A percentile compares a stretch with the other conserved stretches of the same genome.
phyloP scores from a whole-genome alignment of 148 eudicot genomes.

The Diospyros lotus region DNA sequence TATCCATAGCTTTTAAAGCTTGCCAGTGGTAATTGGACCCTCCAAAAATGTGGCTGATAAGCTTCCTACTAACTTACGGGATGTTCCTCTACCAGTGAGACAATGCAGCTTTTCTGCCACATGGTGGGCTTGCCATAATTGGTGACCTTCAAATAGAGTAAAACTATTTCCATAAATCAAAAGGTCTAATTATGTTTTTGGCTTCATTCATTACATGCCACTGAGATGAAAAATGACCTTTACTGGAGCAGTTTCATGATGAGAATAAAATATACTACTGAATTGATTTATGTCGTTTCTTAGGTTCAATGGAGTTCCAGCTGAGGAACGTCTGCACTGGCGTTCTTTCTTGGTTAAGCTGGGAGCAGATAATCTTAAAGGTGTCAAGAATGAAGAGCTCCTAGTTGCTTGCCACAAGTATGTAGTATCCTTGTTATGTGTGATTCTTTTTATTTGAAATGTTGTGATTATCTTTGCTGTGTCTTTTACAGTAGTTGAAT shows the following conservation, averaged over 20 bases:
- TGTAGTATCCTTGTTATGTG: conserved; percentile 15
- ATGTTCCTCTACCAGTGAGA: too few relatives aligned
- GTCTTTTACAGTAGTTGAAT: too few relatives aligned
- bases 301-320: conserved; percentile 96
- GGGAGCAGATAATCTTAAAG: conserved; percentile 92
- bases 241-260: neutral
- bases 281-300: conserved; percentile 8
- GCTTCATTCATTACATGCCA: neutral
- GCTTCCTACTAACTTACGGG: too few relatives aligned
- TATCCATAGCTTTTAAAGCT: neutral
- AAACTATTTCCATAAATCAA: neutral
- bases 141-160: neutral
- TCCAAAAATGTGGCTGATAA: neutral
- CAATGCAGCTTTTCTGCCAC: neutral
- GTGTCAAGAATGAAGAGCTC: conserved; percentile 92
- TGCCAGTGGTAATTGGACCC: neutral
- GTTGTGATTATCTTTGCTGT: neutral
- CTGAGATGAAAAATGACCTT: neutral
- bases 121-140: neutral
- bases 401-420: conserved; percentile 98
- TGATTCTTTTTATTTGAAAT: neutral
- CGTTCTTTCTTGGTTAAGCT: conserved; percentile 89
- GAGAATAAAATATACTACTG: too few relatives aligned
- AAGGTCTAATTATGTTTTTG: neutral
- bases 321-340: conserved; percentile 98